Percentiles rank a stretch among this genome's conserved stretches.
Conservation (phyloP, 1,284 basidiomycete species). For the Testicularia cyperi region DNA sequence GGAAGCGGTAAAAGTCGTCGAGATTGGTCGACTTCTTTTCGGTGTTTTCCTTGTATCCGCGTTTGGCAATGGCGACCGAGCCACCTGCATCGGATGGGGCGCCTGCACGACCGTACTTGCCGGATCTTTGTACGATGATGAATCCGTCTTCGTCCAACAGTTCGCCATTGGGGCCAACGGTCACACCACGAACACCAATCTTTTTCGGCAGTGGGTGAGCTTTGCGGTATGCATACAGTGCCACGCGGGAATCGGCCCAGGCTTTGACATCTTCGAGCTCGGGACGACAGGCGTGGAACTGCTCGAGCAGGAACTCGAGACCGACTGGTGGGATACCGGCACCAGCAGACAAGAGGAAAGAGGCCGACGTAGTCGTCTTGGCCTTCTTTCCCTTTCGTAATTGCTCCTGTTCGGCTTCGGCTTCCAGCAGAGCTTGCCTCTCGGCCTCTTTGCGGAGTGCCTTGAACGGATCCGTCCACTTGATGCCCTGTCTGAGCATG, state of each 20-base stretch:
- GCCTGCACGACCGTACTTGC: constrained; percentile 49
- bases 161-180: constrained; percentile 52
- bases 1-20: constrained; percentile 57
- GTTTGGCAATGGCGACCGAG: constrained; percentile 28
- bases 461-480: constrained; percentile 14
- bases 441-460: constrained; percentile 7
- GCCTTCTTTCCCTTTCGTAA: constrained; percentile 1
- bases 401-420: constrained; percentile 1
- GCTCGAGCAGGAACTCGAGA: constrained; percentile 33
- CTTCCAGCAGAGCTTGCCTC: neutral
- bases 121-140: constrained; percentile 54
- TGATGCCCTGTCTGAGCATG: constrained; percentile 3
- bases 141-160: constrained; percentile 58
- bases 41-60: constrained; percentile 16
- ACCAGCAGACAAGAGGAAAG: constrained; percentile 11
- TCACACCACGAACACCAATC: constrained; percentile 49
- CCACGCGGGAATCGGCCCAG: constrained; percentile 41
- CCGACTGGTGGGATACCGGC: constrained; percentile 30
- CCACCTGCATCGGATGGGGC: constrained; percentile 11
- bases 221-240: constrained; percentile 43
- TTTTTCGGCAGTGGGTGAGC: constrained; percentile 44
- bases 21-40: constrained; percentile 50
- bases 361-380: constrained; percentile 1
- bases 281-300: constrained; percentile 36
- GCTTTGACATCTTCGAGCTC: constrained; percentile 21